Conservation (phyloP, 2,329 filamentous ascomycete species). For the Aspergillus sp. region DNA sequence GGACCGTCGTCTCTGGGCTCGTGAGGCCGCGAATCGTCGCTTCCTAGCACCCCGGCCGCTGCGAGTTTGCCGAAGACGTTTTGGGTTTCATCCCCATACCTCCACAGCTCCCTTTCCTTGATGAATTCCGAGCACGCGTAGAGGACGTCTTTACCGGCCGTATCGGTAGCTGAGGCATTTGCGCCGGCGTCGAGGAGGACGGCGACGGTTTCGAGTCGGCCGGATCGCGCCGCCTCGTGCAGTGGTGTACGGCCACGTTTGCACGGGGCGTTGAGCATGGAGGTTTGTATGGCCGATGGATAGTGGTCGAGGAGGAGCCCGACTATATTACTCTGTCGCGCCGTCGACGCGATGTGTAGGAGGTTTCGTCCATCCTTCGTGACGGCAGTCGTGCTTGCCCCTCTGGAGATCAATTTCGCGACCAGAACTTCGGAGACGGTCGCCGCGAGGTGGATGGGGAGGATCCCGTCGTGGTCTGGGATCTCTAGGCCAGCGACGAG, state of each 20-base stretch:
- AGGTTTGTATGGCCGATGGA: background rate
- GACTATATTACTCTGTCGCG: slow-evolving; percentile 25
- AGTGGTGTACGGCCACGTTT: slow-evolving; percentile 24
- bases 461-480: slow-evolving; percentile 22
- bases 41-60: background rate
- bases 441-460: slow-evolving; percentile 27
- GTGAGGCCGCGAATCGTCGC: background rate
- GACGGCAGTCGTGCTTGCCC: slow-evolving; percentile 18
- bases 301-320: slow-evolving; percentile 26
- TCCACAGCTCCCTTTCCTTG: slow-evolving; percentile 20
- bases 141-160: background rate
- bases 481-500: slow-evolving; percentile 16
- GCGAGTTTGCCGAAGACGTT: background rate
- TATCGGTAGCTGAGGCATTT: slow-evolving; percentile 14
- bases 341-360: slow-evolving; percentile 26
- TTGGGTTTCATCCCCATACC: background rate
- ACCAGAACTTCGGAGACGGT: slow-evolving; percentile 23
- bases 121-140: slow-evolving; percentile 17
- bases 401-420: slow-evolving; percentile 22
- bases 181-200: slow-evolving; percentile 25
- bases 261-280: slow-evolving; percentile 19
- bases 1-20: background rate
- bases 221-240: slow-evolving; percentile 28
- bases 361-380: slow-evolving; percentile 27
- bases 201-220: slow-evolving; percentile 25